These are phyloP conservation scores for Noccaea caerulescens DNA, from an alignment of 345 rosid genomes.

Conservation along the genomic window DNA sequence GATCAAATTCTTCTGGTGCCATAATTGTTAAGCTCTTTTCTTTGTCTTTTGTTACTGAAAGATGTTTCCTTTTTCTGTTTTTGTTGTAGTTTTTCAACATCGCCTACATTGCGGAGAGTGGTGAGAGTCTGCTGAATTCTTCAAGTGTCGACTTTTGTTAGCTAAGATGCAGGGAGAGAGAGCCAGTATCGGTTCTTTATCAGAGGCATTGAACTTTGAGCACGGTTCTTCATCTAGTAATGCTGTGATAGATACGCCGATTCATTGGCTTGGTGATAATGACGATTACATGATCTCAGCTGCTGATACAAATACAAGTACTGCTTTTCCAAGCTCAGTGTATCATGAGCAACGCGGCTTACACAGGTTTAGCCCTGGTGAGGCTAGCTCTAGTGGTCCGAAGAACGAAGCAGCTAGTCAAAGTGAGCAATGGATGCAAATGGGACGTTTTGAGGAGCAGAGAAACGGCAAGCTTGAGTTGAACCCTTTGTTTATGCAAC, in stretches of 20 bases:
- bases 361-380: slow-evolving; percentile 55
- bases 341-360: slow-evolving; percentile 57
- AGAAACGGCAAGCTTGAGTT: slow-evolving; percentile 47
- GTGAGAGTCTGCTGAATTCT: slow-evolving; percentile 39
- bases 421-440: slow-evolving; percentile 51
- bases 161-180: slow-evolving; percentile 88
- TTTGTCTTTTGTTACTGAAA: slow-evolving; percentile 24
- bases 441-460: slow-evolving; percentile 59
- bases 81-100: slow-evolving; percentile 18
- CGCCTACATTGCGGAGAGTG: slow-evolving; percentile 21
- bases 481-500: slow-evolving; percentile 51
- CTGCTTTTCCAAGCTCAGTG: slow-evolving; percentile 49
- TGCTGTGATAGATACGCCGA: slow-evolving; percentile 61
- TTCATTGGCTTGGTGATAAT: slow-evolving; percentile 64
- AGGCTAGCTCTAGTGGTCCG: slow-evolving; percentile 49
- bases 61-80: not conserved
- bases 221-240: slow-evolving; percentile 74
- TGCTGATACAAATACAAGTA: slow-evolving; percentile 46
- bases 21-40: not conserved
- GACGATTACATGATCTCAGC: slow-evolving; percentile 58
- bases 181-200: slow-evolving; percentile 71
- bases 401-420: slow-evolving; percentile 46
- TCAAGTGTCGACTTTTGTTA: slow-evolving; percentile 24
- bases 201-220: slow-evolving; percentile 74
- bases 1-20: not conserved